Evolutionary conservation across 2,329 filamentous ascomycete genomes (phyloP), one percentile per base, ranked within the genome.

Genomic region (Gaeumannomyces tritici): DNA sequence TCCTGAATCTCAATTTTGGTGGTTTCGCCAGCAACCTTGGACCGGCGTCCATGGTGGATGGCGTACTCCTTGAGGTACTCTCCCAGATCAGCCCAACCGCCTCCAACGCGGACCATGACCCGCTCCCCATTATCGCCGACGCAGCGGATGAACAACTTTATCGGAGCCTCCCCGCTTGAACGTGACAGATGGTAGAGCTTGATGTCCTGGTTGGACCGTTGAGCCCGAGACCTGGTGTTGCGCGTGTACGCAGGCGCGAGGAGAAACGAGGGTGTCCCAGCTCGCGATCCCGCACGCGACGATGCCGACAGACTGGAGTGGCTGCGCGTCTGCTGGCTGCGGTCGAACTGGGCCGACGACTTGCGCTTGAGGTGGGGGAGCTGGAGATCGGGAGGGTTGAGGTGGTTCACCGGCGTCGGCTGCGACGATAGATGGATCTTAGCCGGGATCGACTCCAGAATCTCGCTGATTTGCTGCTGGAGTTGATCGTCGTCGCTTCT

Each of bases 61-160:
- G 92, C 93, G 70, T 97, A 99, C 73, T 96, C 91, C 68, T 92
- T 89, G 55, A 99, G 81, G 71, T 97, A 99, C 73, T 98, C 95
- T 51, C 90, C 93, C 26, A 99, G 79, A 73, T 99, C 95, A 18
- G 93, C 92, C 95, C 95, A 99, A n/a, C 95, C 95, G 64, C 95
- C 95, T 15, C 95, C 95, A 15, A 99, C 93, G 47, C 95, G 89
- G 9, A 99, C 95, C 95, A 99, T 98, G 65, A 98, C 92, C 61
- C 95, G 87, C 74, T 98, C 92, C 21, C 90, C 91, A 63, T 86
- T 83, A 73, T 96, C 92, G 60, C 95, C 95, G 2, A 99, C 93
- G 1, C 92, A 87, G 21, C 95, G 89, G 61, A 99, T 93, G 70
- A 96, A 96, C 6, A 99, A 84, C 75, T 97, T 98, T 71, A 97